Evolutionary conservation across 2,329 filamentous ascomycete species (phyloP).

Genomic region (Pseudogymnoascus sp.): DNA sequence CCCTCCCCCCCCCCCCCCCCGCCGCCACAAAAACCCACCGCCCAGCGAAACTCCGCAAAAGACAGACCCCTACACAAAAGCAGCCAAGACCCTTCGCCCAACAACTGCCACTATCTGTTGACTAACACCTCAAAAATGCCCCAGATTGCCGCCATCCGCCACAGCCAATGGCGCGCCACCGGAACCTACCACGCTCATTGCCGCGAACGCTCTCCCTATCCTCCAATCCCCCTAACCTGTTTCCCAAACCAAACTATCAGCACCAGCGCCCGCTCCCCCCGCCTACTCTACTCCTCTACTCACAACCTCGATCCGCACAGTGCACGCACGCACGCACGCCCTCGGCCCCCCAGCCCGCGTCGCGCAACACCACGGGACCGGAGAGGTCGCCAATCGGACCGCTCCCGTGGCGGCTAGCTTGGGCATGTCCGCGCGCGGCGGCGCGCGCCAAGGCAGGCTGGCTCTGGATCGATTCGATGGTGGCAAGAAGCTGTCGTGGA

Average conservation of each 20-base stretch:
- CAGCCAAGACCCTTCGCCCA: background rate
- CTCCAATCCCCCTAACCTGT: background rate
- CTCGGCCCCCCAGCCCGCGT: background rate
- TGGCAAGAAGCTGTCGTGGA: background rate
- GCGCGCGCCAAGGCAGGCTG: background rate
- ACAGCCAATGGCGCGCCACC: background rate
- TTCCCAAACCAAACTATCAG: background rate
- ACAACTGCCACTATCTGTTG: background rate
- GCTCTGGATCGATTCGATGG: background rate
- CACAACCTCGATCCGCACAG: background rate
- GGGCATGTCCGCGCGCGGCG: background rate
- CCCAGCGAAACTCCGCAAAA: background rate
- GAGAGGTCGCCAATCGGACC: background rate
- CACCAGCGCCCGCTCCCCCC: background rate
- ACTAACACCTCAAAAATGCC: background rate
- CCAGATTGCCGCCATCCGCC: background rate
- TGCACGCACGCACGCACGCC: background rate
- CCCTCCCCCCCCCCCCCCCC: background rate
- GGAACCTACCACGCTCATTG: background rate
- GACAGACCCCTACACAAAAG: background rate
- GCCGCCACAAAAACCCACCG: background rate
- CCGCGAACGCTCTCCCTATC: background rate
- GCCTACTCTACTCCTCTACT: background rate
- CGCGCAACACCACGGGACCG: background rate
- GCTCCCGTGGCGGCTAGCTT: background rate